Evolutionary conservation across 176 grass and related monocot species (phyloP), one percentile per base, ranked within the genome.

Genomic region (Carex scoparia): DNA sequence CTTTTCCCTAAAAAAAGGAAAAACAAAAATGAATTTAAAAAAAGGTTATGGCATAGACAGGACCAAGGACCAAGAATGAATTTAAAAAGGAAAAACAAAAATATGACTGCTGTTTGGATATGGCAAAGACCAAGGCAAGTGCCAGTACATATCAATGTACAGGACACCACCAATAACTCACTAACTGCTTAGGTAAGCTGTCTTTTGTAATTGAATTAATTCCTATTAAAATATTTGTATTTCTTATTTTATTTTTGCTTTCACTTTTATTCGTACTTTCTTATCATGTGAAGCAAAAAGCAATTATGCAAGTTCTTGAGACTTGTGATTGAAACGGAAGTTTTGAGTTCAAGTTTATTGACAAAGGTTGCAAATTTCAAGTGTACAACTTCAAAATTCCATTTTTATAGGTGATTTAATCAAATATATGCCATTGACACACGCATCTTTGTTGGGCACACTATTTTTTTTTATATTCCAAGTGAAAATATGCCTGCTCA

Each of bases 1-100:
- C 91, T 86, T 98, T 98, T 83, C 95, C 91, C 95, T 98, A 91
- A 28, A 79, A 55, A 53, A 81, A 86, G 51, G 18, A 44, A 74
- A 65, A 75, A 37, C 56, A 62, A 85, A 11, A 88, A 90, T 55
- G 4, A 74, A 38, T 68, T 82, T 72, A 75, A 72, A 71, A 72
- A 49, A 18, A 48, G 30, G 31, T 38, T 49, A 73, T 73, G 42
- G 19, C 42, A 53, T 23, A 13, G 38, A 33, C 3, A 40, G 38
- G 65, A 68, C 48, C 55, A 62, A 85, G 15, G 65, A 68, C 48
- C 55, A 62, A 85, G 15, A 88, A 88, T 55, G 2, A 74, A 38
- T 68, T 82, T 79, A 68, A 72, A 71, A 72, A 72, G 42, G 69
- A 18, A 48, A 40, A 64, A 81, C 76, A 81, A 64, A 77, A 63